Conservation (phyloP, 805 yeast species). For the Candida glaebosa region DNA sequence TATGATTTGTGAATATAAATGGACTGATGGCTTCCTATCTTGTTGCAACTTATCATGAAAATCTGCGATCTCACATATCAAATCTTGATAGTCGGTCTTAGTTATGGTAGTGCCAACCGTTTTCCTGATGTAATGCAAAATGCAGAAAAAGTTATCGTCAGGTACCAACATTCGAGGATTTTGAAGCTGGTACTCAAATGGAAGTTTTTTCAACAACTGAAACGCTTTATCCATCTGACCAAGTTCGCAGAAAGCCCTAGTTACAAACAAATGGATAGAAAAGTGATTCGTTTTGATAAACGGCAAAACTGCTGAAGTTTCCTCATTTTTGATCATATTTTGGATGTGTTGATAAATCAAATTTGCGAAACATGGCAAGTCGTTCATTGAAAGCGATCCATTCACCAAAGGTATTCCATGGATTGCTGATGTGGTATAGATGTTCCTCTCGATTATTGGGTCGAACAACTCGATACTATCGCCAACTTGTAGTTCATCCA, state of each 20-base stretch:
- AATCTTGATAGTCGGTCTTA: background rate
- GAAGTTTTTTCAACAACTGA: conserved; percentile 19
- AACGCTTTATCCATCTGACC: conserved; percentile 24
- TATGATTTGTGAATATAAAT: background rate
- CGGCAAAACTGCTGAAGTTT: conserved; percentile 6
- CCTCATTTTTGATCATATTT: conserved; percentile 5
- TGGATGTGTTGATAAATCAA: conserved; percentile 18
- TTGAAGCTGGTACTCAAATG: conserved; percentile 9
- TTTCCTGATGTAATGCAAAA: conserved; percentile 9
- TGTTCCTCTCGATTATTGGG: conserved; percentile 26
- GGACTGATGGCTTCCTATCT: background rate
- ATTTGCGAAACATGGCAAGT: conserved; percentile 28
- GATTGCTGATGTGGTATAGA: conserved; percentile 19
- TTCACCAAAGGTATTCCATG: conserved; percentile 22
- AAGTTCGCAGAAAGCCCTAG: conserved; percentile 23
- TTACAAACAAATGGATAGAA: conserved; percentile 23
- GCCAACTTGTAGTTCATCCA: conserved; percentile 6
- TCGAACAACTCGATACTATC: conserved; percentile 11
- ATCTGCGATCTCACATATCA: conserved; percentile 8
- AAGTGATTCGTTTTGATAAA: conserved; percentile 24
- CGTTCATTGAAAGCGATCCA: conserved; percentile 24
- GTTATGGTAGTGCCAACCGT: background rate
- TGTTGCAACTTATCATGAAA: conserved; percentile 9
- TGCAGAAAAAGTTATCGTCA: conserved; percentile 12
- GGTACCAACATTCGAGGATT: conserved; percentile 8